Percentiles rank a stretch among this genome's conserved stretches.
Conservation (phyloP, 164 flowering plant species). For the Nelumbo lutea region DNA sequence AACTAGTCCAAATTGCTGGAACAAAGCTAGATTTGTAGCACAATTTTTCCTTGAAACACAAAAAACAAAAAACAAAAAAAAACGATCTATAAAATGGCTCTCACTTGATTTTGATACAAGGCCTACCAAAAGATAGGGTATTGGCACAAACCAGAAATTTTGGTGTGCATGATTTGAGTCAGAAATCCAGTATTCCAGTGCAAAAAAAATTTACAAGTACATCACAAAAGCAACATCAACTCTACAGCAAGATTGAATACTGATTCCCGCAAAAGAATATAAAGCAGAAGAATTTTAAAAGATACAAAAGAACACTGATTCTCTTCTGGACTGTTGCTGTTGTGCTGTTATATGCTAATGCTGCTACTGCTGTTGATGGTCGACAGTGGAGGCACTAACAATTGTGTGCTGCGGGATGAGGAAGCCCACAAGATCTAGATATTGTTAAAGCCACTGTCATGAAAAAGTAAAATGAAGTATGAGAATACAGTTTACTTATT, state of each 20-base stretch:
- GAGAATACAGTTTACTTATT: not conserved
- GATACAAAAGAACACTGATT: not conserved
- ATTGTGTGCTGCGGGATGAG: not conserved
- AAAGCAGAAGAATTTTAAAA: not conserved
- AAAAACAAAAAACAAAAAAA: no score
- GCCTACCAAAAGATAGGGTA: not conserved
- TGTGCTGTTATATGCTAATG: not conserved
- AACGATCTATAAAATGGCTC: no score
- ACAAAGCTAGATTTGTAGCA: no score
- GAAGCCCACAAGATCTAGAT: not conserved
- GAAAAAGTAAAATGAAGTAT: not conserved
- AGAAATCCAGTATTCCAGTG: no score
- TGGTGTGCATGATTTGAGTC: not conserved
- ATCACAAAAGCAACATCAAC: not conserved
- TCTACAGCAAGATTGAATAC: not conserved
- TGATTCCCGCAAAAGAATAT: not conserved
- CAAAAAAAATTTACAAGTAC: no score
- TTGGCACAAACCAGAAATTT: not conserved
- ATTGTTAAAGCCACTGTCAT: not conserved
- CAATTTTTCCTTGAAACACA: no score
- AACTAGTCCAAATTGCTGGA: no score
- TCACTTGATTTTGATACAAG: not conserved
- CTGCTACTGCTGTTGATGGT: not conserved
- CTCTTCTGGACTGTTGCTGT: no score
- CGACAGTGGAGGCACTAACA: not conserved